Base-by-base conservation (phyloP, 495 filamentous ascomycete species). In the Zalerion maritima region DNA sequence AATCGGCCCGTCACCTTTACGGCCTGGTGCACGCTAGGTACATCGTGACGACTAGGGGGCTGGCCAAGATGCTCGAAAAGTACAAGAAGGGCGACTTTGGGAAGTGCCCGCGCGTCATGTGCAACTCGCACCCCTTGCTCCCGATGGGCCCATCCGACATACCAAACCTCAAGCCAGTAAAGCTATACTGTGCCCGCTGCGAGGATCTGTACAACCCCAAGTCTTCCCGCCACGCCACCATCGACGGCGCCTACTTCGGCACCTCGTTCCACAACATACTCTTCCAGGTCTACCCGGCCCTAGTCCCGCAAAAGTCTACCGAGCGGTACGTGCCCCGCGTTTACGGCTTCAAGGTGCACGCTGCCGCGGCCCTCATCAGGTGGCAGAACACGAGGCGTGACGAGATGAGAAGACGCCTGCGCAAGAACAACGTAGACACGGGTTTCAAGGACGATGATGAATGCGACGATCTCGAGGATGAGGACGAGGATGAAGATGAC, bases 181-280 rank as follows among this genome's bases (percentile, higher is more conserved):
- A 94, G 49, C 77, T 99, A 24, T 96, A 91, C 67, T 99, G 89
- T 56, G 75, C 81, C 12, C 80, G 81, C 37, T 99, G 89, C 63
- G 89, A 99, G 61, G 89, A 99, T 46, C 73, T 93, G 32, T 99
- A 99, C 67, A 94, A 94, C 54, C 89, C 89, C 18, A 99, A 99
- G 56, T 96, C 89, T 4, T 89, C 86, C 8, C 83, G 89, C 26
- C 89, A 99, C 52, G 79, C 81, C 24, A 67, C 74, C 26, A 94
- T 99, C 50, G 89, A 99, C 51, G 89, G 89, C 31, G 89, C 89
- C 32, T 97, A 96, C 64, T 97, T 96, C 32, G 89, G 91, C 31
- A 82, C 89, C 22, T 87, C 81, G 4, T 97, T 97, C 65, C 87
- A 93, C 64, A 94, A 93, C 50, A 94, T 97, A 54, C 71, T 97